Evolutionary conservation across 106 monocot species (phyloP).

Genomic region (Allium sativum): DNA sequence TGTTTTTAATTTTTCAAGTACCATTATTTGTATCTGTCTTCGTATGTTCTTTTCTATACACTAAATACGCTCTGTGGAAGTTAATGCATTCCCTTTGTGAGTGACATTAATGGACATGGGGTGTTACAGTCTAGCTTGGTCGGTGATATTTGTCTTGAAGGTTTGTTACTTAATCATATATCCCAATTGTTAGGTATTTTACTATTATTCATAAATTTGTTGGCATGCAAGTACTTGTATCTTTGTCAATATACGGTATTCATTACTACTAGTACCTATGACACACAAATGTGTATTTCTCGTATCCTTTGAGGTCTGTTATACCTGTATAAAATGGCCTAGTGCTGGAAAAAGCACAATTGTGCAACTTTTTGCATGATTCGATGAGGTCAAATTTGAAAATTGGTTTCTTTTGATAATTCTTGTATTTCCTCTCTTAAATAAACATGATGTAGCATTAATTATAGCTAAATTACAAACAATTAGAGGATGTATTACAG

Average conservation of each 20-base stretch:
- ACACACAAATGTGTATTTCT: slow-evolving; percentile 71
- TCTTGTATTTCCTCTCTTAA: no score
- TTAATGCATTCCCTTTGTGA: no score
- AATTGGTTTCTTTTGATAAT: no score
- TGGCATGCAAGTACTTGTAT: neutral
- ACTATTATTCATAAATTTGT: neutral
- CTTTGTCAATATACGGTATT: slow-evolving; percentile 1
- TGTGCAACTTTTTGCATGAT: slow-evolving; percentile 88
- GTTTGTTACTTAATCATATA: no score
- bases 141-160: no score
- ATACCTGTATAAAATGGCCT: slow-evolving; percentile 73
- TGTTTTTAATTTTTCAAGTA: no score
- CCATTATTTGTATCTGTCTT: no score
- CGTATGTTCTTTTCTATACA: no score
- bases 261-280: slow-evolving; percentile 11
- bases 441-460: neutral
- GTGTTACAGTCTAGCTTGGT: no score
- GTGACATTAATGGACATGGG: no score
- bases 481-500: slow-evolving; percentile 80
- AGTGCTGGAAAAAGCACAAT: slow-evolving; percentile 98
- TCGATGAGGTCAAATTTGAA: slow-evolving; percentile 79
- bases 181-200: no score
- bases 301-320: slow-evolving; percentile 83
- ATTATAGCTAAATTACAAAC: slow-evolving; percentile 34
- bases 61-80: no score